Conservation (phyloP, 192 early-diverging fungal genomes). For the Phycomyces blakesleeanus region DNA sequence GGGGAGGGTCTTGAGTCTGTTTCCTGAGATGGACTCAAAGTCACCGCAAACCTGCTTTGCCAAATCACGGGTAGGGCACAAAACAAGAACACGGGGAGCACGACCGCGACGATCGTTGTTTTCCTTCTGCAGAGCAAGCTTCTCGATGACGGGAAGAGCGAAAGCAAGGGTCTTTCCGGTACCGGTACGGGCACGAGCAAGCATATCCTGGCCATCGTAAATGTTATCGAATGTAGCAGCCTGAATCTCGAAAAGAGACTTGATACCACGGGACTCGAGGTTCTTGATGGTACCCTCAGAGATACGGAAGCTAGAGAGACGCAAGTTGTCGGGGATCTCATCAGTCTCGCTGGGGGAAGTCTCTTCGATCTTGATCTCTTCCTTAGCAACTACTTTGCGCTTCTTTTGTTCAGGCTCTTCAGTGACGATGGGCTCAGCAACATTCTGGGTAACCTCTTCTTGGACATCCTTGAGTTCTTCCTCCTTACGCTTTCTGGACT, state of each 20-base stretch:
- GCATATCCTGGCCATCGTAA: constrained; percentile 70
- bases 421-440: constrained; percentile 37
- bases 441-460: constrained; percentile 40
- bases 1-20: constrained; percentile 55
- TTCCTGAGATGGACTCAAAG: constrained; percentile 59
- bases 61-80: constrained; percentile 81
- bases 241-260: constrained; percentile 91
- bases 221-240: constrained; percentile 76
- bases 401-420: constrained; percentile 40
- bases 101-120: constrained; percentile 39
- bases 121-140: constrained; percentile 36
- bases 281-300: constrained; percentile 64
- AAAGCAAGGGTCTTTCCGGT: constrained; percentile 83
- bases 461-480: no score
- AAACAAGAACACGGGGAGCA: constrained; percentile 50
- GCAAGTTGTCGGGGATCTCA: constrained; percentile 54
- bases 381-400: constrained; percentile 22
- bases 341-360: constrained; percentile 24
- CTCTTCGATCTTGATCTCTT: constrained; percentile 33
- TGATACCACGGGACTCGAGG: constrained; percentile 71
- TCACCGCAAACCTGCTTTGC: constrained; percentile 88
- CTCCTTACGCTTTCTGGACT: constrained; percentile 30
- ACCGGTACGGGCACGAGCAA: constrained; percentile 72
- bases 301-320: constrained; percentile 58
- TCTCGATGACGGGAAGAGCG: constrained; percentile 74